These are phyloP conservation scores for Euphrasia confusa DNA, from an alignment of 257 asterid species.

Conservation along the genomic window DNA sequence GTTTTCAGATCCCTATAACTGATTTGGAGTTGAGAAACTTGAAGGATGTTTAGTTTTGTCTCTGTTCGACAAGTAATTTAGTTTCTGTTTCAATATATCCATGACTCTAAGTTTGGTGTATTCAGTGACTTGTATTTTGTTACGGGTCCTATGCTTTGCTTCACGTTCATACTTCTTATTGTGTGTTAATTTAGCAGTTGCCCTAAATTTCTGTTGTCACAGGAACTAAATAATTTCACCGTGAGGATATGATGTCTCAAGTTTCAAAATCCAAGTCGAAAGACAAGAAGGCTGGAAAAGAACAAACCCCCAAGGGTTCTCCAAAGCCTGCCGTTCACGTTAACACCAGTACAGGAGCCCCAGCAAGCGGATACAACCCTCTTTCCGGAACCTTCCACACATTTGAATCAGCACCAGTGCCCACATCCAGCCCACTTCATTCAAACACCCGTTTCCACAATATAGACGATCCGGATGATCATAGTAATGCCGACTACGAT, in stretches of 20 bases:
- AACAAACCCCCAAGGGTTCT: slow-evolving; percentile 37
- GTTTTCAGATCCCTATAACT: not conserved
- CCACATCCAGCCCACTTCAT: slow-evolving; percentile 37
- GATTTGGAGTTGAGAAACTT: not conserved
- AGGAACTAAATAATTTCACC: slow-evolving; percentile 30
- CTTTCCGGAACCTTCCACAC: slow-evolving; percentile 53
- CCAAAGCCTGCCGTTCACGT: slow-evolving; percentile 47
- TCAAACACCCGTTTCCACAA: slow-evolving; percentile 52
- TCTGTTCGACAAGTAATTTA: not conserved
- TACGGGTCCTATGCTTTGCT: not conserved
- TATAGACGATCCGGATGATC: slow-evolving; percentile 44
- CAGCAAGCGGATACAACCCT: slow-evolving; percentile 69
- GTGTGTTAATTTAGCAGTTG: slow-evolving; percentile 11
- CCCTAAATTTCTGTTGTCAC: slow-evolving; percentile 15
- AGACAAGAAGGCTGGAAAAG: slow-evolving; percentile 57
- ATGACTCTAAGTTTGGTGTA: not conserved
- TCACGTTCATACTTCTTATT: not conserved
- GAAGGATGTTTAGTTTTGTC: not conserved
- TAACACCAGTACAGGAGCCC: slow-evolving; percentile 34
- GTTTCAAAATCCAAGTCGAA: slow-evolving; percentile 54
- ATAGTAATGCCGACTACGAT: slow-evolving; percentile 46
- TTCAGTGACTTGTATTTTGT: not conserved
- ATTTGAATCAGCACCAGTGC: slow-evolving; percentile 44
- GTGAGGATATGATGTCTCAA: slow-evolving; percentile 53
- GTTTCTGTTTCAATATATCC: not conserved